Conservation (phyloP, 2,329 filamentous ascomycete genomes). For the Aureobasidium musti region DNA sequence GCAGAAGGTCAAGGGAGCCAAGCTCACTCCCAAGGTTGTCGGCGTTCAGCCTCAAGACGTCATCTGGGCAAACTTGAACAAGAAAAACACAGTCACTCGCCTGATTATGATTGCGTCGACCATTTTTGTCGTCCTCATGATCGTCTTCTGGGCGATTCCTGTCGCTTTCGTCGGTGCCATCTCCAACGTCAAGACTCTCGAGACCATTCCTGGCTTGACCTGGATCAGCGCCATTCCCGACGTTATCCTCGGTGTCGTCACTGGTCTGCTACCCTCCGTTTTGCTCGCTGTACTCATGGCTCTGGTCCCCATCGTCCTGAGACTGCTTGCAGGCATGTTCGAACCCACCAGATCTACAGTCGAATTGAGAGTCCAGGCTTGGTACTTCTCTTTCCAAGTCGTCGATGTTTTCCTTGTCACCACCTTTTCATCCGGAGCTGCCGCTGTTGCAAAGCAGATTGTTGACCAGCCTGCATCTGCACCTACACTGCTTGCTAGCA, state of each 20-base stretch:
- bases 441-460: slow-evolving; percentile 41
- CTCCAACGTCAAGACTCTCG: slow-evolving; percentile 41
- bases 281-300: slow-evolving; percentile 82
- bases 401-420: slow-evolving; percentile 48
- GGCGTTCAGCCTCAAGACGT: slow-evolving; percentile 51
- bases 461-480: slow-evolving; percentile 40
- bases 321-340: slow-evolving; percentile 70
- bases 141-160: slow-evolving; percentile 44
- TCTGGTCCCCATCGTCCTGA: slow-evolving; percentile 77
- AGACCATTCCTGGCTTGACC: slow-evolving; percentile 37
- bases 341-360: slow-evolving; percentile 48
- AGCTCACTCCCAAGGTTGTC: slow-evolving; percentile 42
- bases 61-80: slow-evolving; percentile 51
- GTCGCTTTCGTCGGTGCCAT: slow-evolving; percentile 41
- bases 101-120: slow-evolving; percentile 39
- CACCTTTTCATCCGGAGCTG: slow-evolving; percentile 44
- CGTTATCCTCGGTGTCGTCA: slow-evolving; percentile 38
- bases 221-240: slow-evolving; percentile 40
- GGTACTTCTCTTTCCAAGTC: slow-evolving; percentile 47
- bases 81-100: slow-evolving; percentile 37
- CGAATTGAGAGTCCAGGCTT: slow-evolving; percentile 46
- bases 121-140: slow-evolving; percentile 41
- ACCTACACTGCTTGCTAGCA: slow-evolving; percentile 41
- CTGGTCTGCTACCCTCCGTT: slow-evolving; percentile 55
- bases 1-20: slow-evolving; percentile 14